phyloP scores from a whole-genome alignment of 176 grass and related monocot species.

The Metroxylon sagu region DNA sequence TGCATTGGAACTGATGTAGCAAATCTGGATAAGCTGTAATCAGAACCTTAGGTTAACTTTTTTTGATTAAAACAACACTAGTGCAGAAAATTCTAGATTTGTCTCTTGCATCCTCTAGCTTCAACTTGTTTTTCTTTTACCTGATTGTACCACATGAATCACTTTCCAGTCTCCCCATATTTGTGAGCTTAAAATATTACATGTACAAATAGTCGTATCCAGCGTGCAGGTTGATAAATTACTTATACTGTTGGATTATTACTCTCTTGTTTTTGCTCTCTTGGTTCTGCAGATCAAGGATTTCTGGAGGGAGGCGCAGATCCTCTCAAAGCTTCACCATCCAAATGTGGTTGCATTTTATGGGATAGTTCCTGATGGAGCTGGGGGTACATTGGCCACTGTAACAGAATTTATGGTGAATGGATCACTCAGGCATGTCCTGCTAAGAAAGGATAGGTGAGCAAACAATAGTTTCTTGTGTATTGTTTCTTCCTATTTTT shows the following conservation, averaged over 20 bases:
- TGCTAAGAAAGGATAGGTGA: constrained; percentile 81
- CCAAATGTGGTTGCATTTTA: constrained; percentile 97
- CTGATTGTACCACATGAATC: too few species aligned
- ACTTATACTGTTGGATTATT: background rate
- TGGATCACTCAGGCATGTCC: constrained; percentile 90
- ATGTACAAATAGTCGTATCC: too few species aligned
- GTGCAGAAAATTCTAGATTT: too few species aligned
- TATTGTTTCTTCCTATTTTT: constrained; percentile 7
- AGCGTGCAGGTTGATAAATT: background rate
- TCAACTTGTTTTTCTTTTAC: too few species aligned
- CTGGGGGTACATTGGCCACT: constrained; percentile 85
- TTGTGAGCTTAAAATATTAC: too few species aligned
- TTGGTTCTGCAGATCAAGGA: constrained; percentile 58
- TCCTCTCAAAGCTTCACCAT: constrained; percentile 92
- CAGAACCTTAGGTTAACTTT: too few species aligned
- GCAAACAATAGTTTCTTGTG: constrained; percentile 4
- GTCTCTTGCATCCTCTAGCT: too few species aligned
- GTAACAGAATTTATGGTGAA: constrained; percentile 95
- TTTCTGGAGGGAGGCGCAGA: constrained; percentile 96
- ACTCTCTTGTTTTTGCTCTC: constrained; percentile 10
- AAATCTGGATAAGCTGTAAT: too few species aligned
- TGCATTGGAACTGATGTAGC: too few species aligned
- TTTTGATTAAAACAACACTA: too few species aligned
- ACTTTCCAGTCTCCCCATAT: too few species aligned
- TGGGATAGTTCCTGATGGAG: constrained; percentile 93